Base-by-base conservation (phyloP, 2,329 filamentous ascomycete species). In the Diplodia corticola region DNA sequence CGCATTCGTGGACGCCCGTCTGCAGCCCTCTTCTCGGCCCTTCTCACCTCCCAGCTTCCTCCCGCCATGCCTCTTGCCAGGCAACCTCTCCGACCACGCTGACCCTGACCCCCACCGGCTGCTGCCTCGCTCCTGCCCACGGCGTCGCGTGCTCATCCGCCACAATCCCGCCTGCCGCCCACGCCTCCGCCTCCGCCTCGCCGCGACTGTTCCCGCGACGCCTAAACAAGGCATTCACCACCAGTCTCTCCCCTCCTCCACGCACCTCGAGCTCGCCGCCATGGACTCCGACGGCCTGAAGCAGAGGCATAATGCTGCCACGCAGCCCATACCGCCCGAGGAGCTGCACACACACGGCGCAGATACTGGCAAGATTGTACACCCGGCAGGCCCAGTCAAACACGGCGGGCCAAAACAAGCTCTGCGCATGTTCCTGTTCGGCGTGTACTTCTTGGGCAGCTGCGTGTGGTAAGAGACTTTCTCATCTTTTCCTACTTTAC, bases 401-500 rank as follows among this genome's bases (percentile, higher is more conserved):
- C 79, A 82, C 76, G 81, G 80, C 66, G 68, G 71, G 6, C 69
- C 74, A 66, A 75, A 77, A 68, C 80, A 83, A 69, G 72, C 75
- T 12, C 68, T 83, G 48, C 80, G 81, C 69, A 79, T 82, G 71
- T 68, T 78, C 37, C 71, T 77, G 26, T 81, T 83, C 68, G 77
- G 72, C 67, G 64, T 80, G 69, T 83, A 83, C 76, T 83, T 83
- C 73, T 73, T 78, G 67, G 73, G 74, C 64, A 79, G 75, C 69
- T 79, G 78, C 69, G 67, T 82, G 37, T 77, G 77, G 78, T 80
- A 67, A 66, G 75, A 74, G 57, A 67, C 15, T 24, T 24, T 13
- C 15, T 67, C 69, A 70, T 57, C 69, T 68, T 20, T 24, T n/a
- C 13, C 46, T 20, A 5, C 26, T 20, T 44, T 37, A 67, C 59